Conservation (phyloP, 2,329 filamentous ascomycete genomes). For the Apiospora marii region DNA sequence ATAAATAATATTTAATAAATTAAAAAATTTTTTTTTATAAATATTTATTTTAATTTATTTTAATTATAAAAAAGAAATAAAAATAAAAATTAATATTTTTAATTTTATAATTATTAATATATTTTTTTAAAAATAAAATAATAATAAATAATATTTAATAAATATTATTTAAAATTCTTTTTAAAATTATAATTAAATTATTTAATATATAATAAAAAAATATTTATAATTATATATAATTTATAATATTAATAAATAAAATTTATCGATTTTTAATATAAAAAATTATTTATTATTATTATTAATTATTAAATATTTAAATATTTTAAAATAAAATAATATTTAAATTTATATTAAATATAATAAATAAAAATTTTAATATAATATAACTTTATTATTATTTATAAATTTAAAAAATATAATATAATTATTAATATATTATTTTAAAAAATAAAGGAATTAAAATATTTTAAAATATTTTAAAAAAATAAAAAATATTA, state of each 20-base stretch:
- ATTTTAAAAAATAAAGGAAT: background rate
- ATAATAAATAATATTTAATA: background rate
- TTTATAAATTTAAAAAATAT: background rate
- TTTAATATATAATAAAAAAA: no score
- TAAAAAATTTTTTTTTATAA: background rate
- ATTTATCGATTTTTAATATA: background rate
- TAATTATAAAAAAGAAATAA: background rate
- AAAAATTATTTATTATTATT: background rate
- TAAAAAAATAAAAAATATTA: background rate
- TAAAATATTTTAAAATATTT: background rate
- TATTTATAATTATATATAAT: no score
- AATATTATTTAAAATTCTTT: background rate
- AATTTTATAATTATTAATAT: background rate
- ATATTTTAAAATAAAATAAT: background rate
- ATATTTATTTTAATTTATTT: no score
- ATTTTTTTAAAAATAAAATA: no score
- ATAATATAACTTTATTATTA: background rate
- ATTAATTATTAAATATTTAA: background rate
- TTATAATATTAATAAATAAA: background rate
- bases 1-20: background rate
- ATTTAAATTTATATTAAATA: background rate
- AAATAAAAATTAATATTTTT: no score
- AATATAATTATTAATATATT: background rate
- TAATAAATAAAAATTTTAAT: background rate
- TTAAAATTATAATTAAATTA: no score